Evolutionary conservation across 306 rosid species (phyloP).

Genomic region (Rosa multiflora): DNA sequence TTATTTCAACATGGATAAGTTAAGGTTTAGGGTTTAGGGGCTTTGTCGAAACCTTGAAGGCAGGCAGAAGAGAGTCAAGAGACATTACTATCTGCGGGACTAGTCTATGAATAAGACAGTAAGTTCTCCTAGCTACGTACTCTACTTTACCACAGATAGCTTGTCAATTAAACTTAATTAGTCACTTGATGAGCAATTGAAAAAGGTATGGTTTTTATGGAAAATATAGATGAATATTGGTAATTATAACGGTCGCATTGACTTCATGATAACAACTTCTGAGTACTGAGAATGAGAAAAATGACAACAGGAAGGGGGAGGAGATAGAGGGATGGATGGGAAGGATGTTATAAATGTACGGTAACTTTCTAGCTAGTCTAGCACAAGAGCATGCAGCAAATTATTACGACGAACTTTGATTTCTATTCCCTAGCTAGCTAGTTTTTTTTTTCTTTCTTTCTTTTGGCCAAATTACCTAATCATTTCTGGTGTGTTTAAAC

Average conservation of each 20-base stretch:
- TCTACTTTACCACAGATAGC: neutral
- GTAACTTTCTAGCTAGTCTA: neutral
- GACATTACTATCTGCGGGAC: neutral
- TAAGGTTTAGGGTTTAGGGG: neutral
- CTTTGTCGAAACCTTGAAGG: neutral
- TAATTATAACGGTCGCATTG: neutral
- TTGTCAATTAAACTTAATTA: too few relatives aligned
- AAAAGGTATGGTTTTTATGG: neutral
- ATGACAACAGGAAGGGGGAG: conserved; percentile 6
- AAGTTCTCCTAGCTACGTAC: neutral
- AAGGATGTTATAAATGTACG: neutral
- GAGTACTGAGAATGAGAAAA: neutral
- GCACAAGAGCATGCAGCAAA: too few relatives aligned
- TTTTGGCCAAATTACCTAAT: too few relatives aligned
- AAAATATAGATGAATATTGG: neutral
- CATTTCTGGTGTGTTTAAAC: too few relatives aligned
- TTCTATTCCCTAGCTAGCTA: too few relatives aligned
- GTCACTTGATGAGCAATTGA: neutral
- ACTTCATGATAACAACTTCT: neutral
- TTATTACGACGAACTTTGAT: too few relatives aligned
- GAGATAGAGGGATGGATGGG: conserved; percentile 1
- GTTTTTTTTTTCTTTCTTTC: too few relatives aligned
- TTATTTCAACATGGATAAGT: neutral
- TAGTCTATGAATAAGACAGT: neutral
- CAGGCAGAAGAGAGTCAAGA: neutral